Evolutionary conservation across 352 stramenopile species (phyloP).

Genomic region (Elongisporangium undulatum): DNA sequence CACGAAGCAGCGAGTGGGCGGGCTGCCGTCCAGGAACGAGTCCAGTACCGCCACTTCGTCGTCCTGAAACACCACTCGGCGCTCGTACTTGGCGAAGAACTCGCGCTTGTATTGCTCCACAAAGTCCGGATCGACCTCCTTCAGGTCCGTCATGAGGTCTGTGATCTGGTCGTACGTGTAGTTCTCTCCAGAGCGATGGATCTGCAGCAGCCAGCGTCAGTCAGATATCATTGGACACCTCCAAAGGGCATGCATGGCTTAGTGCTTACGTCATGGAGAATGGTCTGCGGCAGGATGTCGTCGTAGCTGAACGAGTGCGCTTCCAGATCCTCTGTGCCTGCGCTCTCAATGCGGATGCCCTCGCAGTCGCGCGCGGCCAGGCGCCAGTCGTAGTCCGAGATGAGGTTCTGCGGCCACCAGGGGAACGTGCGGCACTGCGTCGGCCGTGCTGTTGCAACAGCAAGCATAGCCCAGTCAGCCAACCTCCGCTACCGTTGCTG

Average conservation of each 20-base stretch:
- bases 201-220: conserved; percentile 21
- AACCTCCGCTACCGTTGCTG: no score
- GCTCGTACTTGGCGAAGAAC: conserved; percentile 50
- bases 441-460: conserved; percentile 34
- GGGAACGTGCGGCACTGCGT: conserved; percentile 81
- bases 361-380: conserved; percentile 58
- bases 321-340: neutral
- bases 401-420: conserved; percentile 76
- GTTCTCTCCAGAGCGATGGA: conserved; percentile 70
- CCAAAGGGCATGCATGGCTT: neutral
- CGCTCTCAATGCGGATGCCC: conserved; percentile 30
- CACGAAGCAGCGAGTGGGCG: conserved; percentile 54
- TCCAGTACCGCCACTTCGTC: conserved; percentile 61
- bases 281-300: conserved; percentile 50
- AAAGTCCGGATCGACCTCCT: conserved; percentile 49
- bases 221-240: neutral
- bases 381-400: conserved; percentile 79
- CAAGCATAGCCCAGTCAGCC: neutral
- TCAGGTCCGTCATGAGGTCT: conserved; percentile 51
- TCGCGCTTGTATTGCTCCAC: conserved; percentile 52
- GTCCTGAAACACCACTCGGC: conserved; percentile 43
- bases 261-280: conserved; percentile 61
- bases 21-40: conserved; percentile 29
- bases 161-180: conserved; percentile 66
- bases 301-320: conserved; percentile 25